Conservation (phyloP, 306 rosid species). For the Delonix regia region DNA sequence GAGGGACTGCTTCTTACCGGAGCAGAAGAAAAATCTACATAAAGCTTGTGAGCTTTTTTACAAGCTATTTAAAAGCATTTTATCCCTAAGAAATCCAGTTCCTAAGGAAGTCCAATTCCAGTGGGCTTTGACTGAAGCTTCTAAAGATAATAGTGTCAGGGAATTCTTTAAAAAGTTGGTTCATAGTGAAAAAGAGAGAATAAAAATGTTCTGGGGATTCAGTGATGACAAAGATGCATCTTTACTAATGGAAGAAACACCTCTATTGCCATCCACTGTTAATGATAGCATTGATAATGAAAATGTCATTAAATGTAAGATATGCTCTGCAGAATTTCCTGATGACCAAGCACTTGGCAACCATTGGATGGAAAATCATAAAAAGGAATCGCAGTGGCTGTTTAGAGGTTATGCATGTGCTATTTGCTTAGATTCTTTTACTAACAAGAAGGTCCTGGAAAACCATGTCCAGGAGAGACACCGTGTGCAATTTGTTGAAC, state of each 20-base stretch:
- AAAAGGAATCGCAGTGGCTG: constrained; percentile 98
- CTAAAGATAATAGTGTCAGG: constrained; percentile 64
- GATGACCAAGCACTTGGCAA: constrained; percentile 79
- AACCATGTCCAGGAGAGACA: constrained; percentile 99
- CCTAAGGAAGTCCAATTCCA: constrained; percentile 96
- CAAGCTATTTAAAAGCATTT: constrained; percentile 90
- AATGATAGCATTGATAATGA: constrained; percentile 54
- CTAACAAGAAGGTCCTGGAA: constrained; percentile 84
- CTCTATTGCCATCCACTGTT: constrained; percentile 50
- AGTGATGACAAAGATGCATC: constrained; percentile 58
- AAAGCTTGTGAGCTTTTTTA: constrained; percentile 95
- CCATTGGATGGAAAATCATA: constrained; percentile 96
- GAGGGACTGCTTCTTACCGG: constrained; percentile 64
- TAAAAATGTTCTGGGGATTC: constrained; percentile 77
- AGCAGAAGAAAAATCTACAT: constrained; percentile 74
- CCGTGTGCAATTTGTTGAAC: constrained; percentile 90
- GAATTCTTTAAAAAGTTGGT: constrained; percentile 75
- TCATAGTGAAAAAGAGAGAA: constrained; percentile 76
- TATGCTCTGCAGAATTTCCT: constrained; percentile 69
- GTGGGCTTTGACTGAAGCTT: constrained; percentile 97
- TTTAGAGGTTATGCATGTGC: constrained; percentile 98
- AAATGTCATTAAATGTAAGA: constrained; percentile 71
- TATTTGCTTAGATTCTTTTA: constrained; percentile 93
- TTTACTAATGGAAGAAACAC: constrained; percentile 59
- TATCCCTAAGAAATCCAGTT: constrained; percentile 86